Evolutionary conservation across 768 basidiomycete species (phyloP), one percentile per base, ranked within the genome.

Genomic region (Suillus variegatus): DNA sequence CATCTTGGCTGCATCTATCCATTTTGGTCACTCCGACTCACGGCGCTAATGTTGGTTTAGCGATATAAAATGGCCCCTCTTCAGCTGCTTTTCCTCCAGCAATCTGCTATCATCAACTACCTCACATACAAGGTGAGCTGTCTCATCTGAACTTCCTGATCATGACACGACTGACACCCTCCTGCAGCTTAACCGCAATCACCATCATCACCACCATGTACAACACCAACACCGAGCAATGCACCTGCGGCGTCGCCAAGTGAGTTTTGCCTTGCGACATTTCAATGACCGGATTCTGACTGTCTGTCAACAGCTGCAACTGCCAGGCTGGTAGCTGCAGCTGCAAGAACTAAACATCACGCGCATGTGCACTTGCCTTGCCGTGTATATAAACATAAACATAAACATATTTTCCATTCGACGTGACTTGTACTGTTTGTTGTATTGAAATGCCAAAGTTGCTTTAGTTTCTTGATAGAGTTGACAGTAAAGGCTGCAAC

Each of bases 271-370:
- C 41, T 22, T 25, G 20, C 25, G 5, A 25, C 36, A 13, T 10
- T 35, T 8, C 36, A 32, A 20, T 10, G 28, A 18, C n/a, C 10
- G 7, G n/a, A 22, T 57, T 38, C 6, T 56, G 35, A 56, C 12
- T 14, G n/a, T 36, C 35, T 7, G 35, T n/a, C 49, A 51, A 52
- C n/a, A 65, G 65, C 25, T 65, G 65, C 65, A 40, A 5, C 41
- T 65, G 65, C 65, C 32, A 18, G 20, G 28, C 28, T 25, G 65
- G 65, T 6, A 44, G 38, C 61, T 65, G 65, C 61, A 28, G 3
- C 61, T 65, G 65, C 65, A 36, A 52, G 51, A 52, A 35, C 13
- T 56, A 36, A 36, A 14, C 13, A 35, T 6, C 32, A 36, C 35
- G 55, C 20, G 20, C 56, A 38, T 40, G 13, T 22, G n/a, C 56